Base-by-base conservation (phyloP, 108 stramenopile genomes). In the Cyclotella choctawhatcheeana region DNA sequence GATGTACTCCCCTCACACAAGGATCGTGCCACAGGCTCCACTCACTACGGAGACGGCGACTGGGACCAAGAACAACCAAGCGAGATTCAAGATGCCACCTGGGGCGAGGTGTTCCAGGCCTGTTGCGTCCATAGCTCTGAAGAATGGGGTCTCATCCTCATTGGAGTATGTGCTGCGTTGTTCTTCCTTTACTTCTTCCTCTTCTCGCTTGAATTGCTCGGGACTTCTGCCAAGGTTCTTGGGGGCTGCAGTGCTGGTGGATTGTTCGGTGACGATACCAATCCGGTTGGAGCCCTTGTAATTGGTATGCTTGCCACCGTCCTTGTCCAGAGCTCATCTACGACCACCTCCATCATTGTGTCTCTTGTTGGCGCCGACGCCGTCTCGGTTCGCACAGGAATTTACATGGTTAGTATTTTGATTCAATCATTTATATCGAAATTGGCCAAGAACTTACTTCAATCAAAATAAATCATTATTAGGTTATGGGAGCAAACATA, bases 401-500 rank as follows among this genome's bases (percentile, higher is more conserved):
- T 96, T 54, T 90, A 85, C 85, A 90, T 96, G 89, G 76, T n/a
- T n/a, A n/a, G n/a, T n/a, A n/a, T n/a, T n/a, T n/a, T n/a, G n/a
- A n/a, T n/a, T n/a, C n/a, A n/a, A n/a, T n/a, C n/a, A n/a, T n/a
- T n/a, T n/a, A n/a, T n/a, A n/a, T n/a, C n/a, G n/a, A n/a, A n/a
- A n/a, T n/a, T n/a, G n/a, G n/a, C n/a, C n/a, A n/a, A n/a, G n/a
- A n/a, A n/a, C n/a, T n/a, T n/a, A n/a, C n/a, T n/a, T n/a, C n/a
- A n/a, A n/a, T n/a, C n/a, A n/a, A n/a, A n/a, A n/a, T n/a, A n/a
- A n/a, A n/a, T n/a, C n/a, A n/a, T n/a, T n/a, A n/a, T n/a, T n/a
- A n/a, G n/a, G n/a, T 96, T 66, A 95, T 95, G 94, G 94, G 94
- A 13, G 91, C 94, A 73, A 95, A 95, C 79, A 95, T 95, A 64